Base-by-base conservation (phyloP, 2,329 filamentous ascomycete species). In the Aureobasidium pullulans region DNA sequence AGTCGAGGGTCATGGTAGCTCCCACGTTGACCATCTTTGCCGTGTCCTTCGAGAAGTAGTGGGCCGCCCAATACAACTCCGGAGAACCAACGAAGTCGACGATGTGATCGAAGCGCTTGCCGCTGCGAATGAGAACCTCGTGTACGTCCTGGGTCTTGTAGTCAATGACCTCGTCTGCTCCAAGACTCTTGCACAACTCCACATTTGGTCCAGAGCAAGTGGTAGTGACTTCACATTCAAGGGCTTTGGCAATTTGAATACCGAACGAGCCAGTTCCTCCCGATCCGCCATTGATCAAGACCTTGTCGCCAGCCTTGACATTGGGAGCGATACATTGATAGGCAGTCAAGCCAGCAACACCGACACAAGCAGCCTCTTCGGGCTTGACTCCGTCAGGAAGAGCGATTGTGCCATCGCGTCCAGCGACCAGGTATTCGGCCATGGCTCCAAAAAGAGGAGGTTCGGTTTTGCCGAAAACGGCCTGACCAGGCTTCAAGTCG, bases 231-330 rank as follows among this genome's bases (percentile, higher is more conserved):
- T 80, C 73, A 64, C 81, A 84, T 0, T 84, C 84, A 3, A 83
- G 66, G 0, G 74, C 73, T 67, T 86, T 87, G 8, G 84, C 84
- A 46, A 87, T 79, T 66, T 88, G 85, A 57, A 88, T 82, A 0
- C 76, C 80, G 60, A 79, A 85, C 0, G 78, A 77, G 0, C 85
- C 85, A 0, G 77, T 79, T 0, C 85, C 85, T 9, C 85, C 85
- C 6, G 78, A 82, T 0, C 84, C 84, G 11, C 84, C 84, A 63
- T 87, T 87, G 68, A 87, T 79, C 65, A 87, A 83, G 7, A 88
- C 75, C 64, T 77, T 79, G 54, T 81, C 76, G 6, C 73, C 74
- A 11, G 61, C 57, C 60, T 73, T 74, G n/a, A 71, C 70, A 40
- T 73, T 66, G 0, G 71, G 70, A 6, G 65, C 64, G 28, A 77